Evolutionary conservation across 768 basidiomycete species (phyloP).

Genomic region (Leccinum arenicola): DNA sequence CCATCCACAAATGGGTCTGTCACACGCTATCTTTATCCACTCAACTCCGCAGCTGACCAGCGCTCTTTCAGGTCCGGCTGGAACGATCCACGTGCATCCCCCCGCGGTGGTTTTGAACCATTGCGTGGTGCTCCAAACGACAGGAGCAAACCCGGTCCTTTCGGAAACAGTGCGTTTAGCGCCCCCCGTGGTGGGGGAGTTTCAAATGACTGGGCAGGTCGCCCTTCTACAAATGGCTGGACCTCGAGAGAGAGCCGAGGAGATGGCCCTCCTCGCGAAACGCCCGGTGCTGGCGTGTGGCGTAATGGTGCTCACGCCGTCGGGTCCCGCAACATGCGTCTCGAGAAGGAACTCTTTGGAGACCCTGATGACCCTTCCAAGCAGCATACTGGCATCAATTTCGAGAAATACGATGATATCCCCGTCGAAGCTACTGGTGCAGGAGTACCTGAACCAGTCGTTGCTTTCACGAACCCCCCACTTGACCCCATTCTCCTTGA

Average conservation of each 20-base stretch:
- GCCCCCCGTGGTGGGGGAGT: conserved; percentile 33
- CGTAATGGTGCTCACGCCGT: conserved; percentile 83
- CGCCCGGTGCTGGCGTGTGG: conserved; percentile 66
- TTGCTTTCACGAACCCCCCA: conserved; percentile 81
- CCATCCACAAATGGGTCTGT: conserved; percentile 51
- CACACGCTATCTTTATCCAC: conserved; percentile 13
- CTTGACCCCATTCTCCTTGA: conserved; percentile 92
- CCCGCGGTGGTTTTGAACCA: conserved; percentile 46
- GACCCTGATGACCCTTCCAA: conserved; percentile 81
- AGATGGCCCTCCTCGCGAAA: conserved; percentile 46
- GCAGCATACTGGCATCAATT: conserved; percentile 98
- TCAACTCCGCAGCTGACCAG: conserved; percentile 14
- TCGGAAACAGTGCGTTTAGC: conserved; percentile 37
- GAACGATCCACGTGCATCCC: conserved; percentile 71
- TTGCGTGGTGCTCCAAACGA: conserved; percentile 41
- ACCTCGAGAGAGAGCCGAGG: conserved; percentile 30
- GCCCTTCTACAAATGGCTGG: conserved; percentile 40
- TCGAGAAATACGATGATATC: conserved; percentile 99
- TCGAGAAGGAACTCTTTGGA: conserved; percentile 97
- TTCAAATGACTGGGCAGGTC: conserved; percentile 41
- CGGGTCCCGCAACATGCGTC: conserved; percentile 79
- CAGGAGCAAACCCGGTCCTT: conserved; percentile 37
- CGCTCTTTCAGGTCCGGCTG: conserved; percentile 56
- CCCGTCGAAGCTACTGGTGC: conserved; percentile 98
- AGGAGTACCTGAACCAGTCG: conserved; percentile 94